phyloP scores from a whole-genome alignment of 192 early-diverging fungal genomes.

The Coemansia reversa region DNA sequence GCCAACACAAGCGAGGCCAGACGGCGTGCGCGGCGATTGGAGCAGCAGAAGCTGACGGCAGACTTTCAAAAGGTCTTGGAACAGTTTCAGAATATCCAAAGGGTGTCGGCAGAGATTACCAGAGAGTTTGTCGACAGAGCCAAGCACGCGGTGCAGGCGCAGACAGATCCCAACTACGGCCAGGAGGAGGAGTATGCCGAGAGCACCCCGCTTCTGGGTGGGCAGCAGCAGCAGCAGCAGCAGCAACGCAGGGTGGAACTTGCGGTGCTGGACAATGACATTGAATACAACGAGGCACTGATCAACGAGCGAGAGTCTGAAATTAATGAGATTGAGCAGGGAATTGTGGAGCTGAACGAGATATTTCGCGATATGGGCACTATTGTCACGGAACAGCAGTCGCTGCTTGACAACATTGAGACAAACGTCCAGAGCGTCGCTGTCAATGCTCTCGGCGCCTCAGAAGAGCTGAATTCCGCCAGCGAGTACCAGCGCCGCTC shows the following conservation, averaged over 20 bases:
- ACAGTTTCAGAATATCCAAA: slow-evolving; percentile 85
- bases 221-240: slow-evolving; percentile 20
- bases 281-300: slow-evolving; percentile 91
- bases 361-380: slow-evolving; percentile 95
- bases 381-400: slow-evolving; percentile 96
- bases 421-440: slow-evolving; percentile 85
- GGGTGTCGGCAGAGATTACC: slow-evolving; percentile 78
- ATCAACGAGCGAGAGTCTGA: slow-evolving; percentile 94
- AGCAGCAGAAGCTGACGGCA: slow-evolving; percentile 90
- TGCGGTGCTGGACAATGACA: slow-evolving; percentile 80
- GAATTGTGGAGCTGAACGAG: slow-evolving; percentile 93
- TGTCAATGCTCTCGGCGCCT: slow-evolving; percentile 75
- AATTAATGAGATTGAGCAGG: slow-evolving; percentile 87
- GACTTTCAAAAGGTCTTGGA: slow-evolving; percentile 91
- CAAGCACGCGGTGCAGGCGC: slow-evolving; percentile 45
- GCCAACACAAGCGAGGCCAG: slow-evolving; percentile 12
- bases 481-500: slow-evolving; percentile 74
- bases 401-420: slow-evolving; percentile 92
- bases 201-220: slow-evolving; percentile 23
- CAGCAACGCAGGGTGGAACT: slow-evolving; percentile 59
- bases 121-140: slow-evolving; percentile 82
- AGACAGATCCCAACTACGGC: slow-evolving; percentile 5
- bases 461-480: slow-evolving; percentile 78
- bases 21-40: slow-evolving; percentile 70
- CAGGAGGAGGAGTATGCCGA: slow-evolving; percentile 31